Evolutionary conservation across 768 basidiomycete species (phyloP), one percentile per base, ranked within the genome.

Genomic region (Lactarius evosmus): DNA sequence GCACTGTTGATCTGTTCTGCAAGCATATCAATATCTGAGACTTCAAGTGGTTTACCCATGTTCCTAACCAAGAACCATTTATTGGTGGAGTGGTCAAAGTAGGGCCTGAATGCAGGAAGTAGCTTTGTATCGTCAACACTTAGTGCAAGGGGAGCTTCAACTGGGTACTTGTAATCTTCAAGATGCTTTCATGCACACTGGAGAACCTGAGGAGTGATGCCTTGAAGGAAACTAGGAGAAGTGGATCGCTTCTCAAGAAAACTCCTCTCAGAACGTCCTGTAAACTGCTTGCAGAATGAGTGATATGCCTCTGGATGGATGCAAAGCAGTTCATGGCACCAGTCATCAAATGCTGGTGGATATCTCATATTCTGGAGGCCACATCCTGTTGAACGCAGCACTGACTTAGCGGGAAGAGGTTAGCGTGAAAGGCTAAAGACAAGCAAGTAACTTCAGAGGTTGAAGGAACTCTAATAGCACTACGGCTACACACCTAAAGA

Each of bases 91-190:
- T 9, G 6, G 60, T 77, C 75, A 30, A 58, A 76, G 58, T 70
- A 75, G 0, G 71, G 67, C 0, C 70, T 67, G 17, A 73, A 67
- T 0, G 67, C 61, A 0, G 69, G 51, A n/a, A 69, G 65, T 0
- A 78, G 70, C 59, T 78, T 77, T 0, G 75, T 76, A 52, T 79
- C 78, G 56, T 79, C 76, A 30, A 74, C 76, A 53, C 70, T 70
- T 0, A 78, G 58, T 3, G 60, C 70, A 33, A 73, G 51, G 0
- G 74, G 75, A 0, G 73, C 75, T 14, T 56, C 16, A 2, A 6
- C 5, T 19, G 59, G 59, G 32, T 71, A 71, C 1, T 52, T 11
- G 6, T 73, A 22, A 17, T 59, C 61, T 0, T 25, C 25, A 5
- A 75, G 62, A 33, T 74, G 67, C 6, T 71, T 53, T 1, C 16